Base-by-base conservation (phyloP, 1,284 basidiomycete species). In the Singerocomus rubriflavus region DNA sequence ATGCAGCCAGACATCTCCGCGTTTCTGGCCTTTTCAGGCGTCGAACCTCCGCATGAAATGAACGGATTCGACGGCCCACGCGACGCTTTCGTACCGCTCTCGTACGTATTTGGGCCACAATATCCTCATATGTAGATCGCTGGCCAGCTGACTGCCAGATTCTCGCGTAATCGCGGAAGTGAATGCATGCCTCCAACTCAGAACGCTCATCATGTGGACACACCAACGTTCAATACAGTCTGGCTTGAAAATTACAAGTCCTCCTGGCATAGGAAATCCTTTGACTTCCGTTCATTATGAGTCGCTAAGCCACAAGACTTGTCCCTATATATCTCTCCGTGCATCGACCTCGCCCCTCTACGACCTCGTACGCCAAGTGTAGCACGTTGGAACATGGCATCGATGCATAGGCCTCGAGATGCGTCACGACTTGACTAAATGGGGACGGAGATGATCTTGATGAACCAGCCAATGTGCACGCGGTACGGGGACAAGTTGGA, bases 131-230 rank as follows among this genome's bases (percentile, higher is more conserved):
- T 52, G 62, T 63, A 62, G 59, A 62, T 64, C 60, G 55, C 48
- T 51, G 30, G 14, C 36, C 44, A 40, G 34, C 52, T 48, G 48
- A 36, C 50, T 45, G 51, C 46, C 37, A 47, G 51, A 51, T 52
- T 48, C 50, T 56, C 58, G 48, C 66, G 58, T 67, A 62, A 67
- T 62, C 39, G 43, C 64, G 61, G 64, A 64, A 65, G 60, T 68
- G 57, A 62, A 64, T 12, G 38, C 41, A 41, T 41, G 27, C 39
- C 29, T 35, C 32, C 37, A 44, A 27, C 34, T 33, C 36, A 38
- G 25, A 32, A 47, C 29, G 16, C 35, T 38, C 44, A 35, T 57
- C 54, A 34, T 34, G 25, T 26, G 21, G 44, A 40, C 21, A 29
- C 36, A 6, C 34, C 51, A 27, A 16, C 9, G 31, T 50, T 21